Percentiles rank a stretch among this genome's conserved stretches.
Evolutionary conservation across 1,284 basidiomycete genomes (phyloP).

Genomic region (Cutaneotrichosporon cyanovorans): DNA sequence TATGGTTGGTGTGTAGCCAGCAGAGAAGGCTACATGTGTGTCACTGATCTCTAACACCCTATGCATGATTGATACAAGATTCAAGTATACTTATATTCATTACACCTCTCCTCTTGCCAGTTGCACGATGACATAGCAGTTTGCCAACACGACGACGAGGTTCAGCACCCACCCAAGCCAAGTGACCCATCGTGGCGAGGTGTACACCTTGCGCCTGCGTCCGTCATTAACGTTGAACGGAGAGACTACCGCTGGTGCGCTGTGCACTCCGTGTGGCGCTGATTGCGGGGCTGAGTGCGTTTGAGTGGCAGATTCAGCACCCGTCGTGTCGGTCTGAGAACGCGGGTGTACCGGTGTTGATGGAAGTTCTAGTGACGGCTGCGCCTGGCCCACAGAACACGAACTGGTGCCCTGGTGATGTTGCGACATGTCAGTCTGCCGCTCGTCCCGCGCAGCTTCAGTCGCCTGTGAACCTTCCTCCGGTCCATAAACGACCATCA

Average conservation of each 20-base stretch:
- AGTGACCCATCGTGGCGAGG: constrained; percentile 55
- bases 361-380: neutral
- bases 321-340: too few relatives aligned
- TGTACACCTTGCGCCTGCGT: constrained; percentile 46
- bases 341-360: too few relatives aligned
- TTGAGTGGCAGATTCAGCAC: too few relatives aligned
- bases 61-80: too few relatives aligned
- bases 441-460: neutral
- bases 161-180: constrained; percentile 57
- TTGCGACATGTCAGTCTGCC: neutral
- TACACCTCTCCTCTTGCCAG: constrained; percentile 33
- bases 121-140: constrained; percentile 48
- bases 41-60: too few relatives aligned
- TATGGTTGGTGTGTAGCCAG: too few relatives aligned
- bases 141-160: constrained; percentile 59
- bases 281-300: neutral
- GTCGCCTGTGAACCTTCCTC: constrained; percentile 14
- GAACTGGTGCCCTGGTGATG: neutral
- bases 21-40: too few relatives aligned
- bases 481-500: constrained; percentile 58
- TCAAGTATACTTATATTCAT: too few relatives aligned
- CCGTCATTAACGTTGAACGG: too few relatives aligned
- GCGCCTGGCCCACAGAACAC: neutral
- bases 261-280: too few relatives aligned
- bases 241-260: too few relatives aligned